A percentile compares a stretch with the other conserved stretches of the same genome.
Evolutionary conservation across 345 rosid species (phyloP).

Genomic region (Eucalyptus cladocalyx): DNA sequence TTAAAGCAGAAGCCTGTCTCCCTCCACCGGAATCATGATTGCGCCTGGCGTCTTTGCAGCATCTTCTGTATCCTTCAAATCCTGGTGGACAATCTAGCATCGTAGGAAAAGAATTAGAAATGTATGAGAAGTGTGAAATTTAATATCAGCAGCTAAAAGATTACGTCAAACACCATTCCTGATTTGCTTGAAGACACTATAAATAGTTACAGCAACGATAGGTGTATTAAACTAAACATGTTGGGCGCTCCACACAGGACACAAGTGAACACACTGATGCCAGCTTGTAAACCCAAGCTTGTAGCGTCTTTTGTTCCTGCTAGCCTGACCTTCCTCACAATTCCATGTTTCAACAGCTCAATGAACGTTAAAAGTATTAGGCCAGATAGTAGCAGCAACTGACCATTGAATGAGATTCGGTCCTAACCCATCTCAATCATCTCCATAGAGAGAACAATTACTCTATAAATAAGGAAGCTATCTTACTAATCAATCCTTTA

Average conservation of each 20-base stretch:
- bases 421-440: neutral
- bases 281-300: neutral
- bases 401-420: neutral
- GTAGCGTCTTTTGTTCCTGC: neutral
- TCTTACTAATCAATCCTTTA: neutral
- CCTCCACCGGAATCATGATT: neutral
- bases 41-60: neutral
- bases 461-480: neutral
- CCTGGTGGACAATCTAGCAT: neutral
- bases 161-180: neutral
- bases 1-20: neutral
- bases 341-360: neutral
- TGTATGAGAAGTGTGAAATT: neutral
- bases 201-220: neutral
- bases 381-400: neutral
- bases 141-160: neutral
- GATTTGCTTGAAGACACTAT: neutral
- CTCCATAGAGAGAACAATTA: neutral
- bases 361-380: neutral
- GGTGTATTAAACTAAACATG: neutral
- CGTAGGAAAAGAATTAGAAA: neutral
- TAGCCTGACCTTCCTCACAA: neutral
- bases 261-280: neutral
- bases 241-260: neutral
- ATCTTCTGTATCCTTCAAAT: neutral